Percentiles rank a stretch among this genome's conserved stretches.
Conservation (phyloP, 2,329 filamentous ascomycete species). For the Colletotrichum cereale region DNA sequence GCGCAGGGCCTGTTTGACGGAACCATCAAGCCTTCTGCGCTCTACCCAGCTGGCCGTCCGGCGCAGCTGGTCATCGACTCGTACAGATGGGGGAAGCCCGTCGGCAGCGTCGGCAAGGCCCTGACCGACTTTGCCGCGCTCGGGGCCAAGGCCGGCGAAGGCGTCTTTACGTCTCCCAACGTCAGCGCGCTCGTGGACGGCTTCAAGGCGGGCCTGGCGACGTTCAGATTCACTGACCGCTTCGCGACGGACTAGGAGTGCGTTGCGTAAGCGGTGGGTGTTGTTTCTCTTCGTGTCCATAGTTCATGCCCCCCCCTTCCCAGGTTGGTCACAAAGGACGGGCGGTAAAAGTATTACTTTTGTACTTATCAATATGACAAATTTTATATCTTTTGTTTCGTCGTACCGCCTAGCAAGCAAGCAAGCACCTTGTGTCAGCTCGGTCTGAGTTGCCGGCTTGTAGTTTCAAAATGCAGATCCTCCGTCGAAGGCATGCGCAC, state of each 20-base stretch:
- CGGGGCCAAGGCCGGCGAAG: conserved; percentile 58
- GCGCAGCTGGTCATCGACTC: conserved; percentile 72
- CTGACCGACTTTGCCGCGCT: conserved; percentile 22
- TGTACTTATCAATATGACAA: conserved; percentile 15
- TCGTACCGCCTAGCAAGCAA: background rate
- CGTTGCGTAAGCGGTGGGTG: background rate
- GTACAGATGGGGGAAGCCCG: conserved; percentile 78
- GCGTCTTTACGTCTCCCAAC: conserved; percentile 55
- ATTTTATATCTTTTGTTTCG: background rate
- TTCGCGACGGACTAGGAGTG: conserved; percentile 66
- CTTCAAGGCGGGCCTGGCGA: conserved; percentile 70
- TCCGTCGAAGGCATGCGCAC: background rate
- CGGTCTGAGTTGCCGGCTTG: background rate
- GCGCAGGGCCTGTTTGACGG: conserved; percentile 64
- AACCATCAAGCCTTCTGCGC: conserved; percentile 56
- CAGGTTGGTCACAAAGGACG: background rate
- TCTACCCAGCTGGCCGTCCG: conserved; percentile 75
- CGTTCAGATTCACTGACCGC: conserved; percentile 75
- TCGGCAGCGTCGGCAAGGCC: conserved; percentile 68
- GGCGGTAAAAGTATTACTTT: background rate
- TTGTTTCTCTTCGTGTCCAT: conserved; percentile 26
- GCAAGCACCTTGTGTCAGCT: background rate
- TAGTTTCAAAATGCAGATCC: background rate
- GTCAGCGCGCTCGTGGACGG: conserved; percentile 55
- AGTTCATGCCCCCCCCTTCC: conserved; percentile 3